A percentile compares a stretch with the other conserved stretches of the same genome.
Evolutionary conservation across 2,329 filamentous ascomycete genomes (phyloP).

Genomic region (Penicillium sp.): DNA sequence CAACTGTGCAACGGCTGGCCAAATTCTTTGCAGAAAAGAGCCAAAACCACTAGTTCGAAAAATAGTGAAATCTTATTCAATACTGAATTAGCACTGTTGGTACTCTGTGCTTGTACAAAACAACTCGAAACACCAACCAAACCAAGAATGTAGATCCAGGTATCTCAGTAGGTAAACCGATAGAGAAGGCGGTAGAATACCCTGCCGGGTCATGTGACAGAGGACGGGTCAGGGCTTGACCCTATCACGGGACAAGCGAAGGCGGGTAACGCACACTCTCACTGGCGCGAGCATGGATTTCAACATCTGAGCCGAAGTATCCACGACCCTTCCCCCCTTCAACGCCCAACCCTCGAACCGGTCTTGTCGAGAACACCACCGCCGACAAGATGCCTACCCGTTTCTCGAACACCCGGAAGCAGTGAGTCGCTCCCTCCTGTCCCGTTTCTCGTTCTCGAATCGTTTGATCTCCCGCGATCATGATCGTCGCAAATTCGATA

Average conservation of each 20-base stretch:
- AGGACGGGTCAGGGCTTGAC: constrained; percentile 32
- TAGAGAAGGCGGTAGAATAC: background rate
- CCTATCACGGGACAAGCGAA: constrained; percentile 36
- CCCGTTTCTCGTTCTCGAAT: constrained; percentile 9
- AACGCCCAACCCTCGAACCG: constrained; percentile 35
- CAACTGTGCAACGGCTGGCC: constrained; percentile 27
- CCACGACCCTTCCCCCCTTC: constrained; percentile 29
- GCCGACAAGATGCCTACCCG: constrained; percentile 49
- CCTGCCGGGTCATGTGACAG: no score
- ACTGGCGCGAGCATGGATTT: constrained; percentile 31
- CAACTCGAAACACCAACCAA: no score
- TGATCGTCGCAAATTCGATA: constrained; percentile 18
- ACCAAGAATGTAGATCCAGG: no score
- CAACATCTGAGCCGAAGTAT: constrained; percentile 32
- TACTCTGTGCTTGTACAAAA: no score
- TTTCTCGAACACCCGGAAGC: constrained; percentile 47
- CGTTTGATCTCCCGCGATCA: constrained; percentile 6
- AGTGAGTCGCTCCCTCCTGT: constrained; percentile 37
- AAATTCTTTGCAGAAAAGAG: constrained; percentile 30
- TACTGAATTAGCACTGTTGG: no score
- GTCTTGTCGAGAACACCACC: constrained; percentile 39
- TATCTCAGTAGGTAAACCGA: no score
- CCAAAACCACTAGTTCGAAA: background rate
- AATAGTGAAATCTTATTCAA: background rate
- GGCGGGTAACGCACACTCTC: constrained; percentile 36